Evolutionary conservation across 805 yeast genomes (phyloP).

Genomic region (Wickerhamomyces ciferrii): DNA sequence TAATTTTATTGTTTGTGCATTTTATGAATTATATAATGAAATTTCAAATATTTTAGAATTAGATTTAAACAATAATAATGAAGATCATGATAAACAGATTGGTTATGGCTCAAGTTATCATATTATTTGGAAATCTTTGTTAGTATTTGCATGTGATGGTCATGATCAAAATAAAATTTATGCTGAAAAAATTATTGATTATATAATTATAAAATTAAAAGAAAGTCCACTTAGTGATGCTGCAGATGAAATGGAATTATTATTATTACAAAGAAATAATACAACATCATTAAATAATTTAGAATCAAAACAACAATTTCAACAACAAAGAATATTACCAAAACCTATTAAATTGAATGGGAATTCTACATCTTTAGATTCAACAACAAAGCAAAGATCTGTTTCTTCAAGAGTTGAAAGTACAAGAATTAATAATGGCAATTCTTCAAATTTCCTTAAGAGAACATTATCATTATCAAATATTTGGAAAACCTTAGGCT

Average conservation of each 20-base stretch:
- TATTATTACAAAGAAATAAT: constrained; percentile 45
- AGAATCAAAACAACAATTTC: constrained; percentile 20
- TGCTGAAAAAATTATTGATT: constrained; percentile 74
- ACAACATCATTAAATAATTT: constrained; percentile 7
- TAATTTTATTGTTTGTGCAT: constrained; percentile 83
- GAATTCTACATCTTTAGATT: constrained; percentile 13
- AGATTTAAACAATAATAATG: constrained; percentile 54
- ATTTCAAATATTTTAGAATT: constrained; percentile 32
- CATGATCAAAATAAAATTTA: constrained; percentile 70
- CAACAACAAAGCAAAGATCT: constrained; percentile 10
- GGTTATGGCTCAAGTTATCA: constrained; percentile 86
- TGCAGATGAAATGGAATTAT: constrained; percentile 61
- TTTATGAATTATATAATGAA: constrained; percentile 78
- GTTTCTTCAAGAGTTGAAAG: constrained; percentile 9
- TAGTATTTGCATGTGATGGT: constrained; percentile 83
- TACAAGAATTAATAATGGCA: constrained; percentile 3
- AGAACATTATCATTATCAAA: constrained; percentile 24
- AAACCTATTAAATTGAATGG: constrained; percentile 28
- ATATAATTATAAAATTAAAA: constrained; percentile 52
- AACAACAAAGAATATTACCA: constrained; percentile 31
- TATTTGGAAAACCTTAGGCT: constrained; percentile 22
- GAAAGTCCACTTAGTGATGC: constrained; percentile 56
- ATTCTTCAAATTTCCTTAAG: constrained; percentile 11
- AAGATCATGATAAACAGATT: constrained; percentile 60
- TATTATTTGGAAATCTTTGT: constrained; percentile 81